Evolutionary conservation across 805 yeast genomes (phyloP), one percentile per base, ranked within the genome.

Genomic region (Teunomyces aglyptinius): DNA sequence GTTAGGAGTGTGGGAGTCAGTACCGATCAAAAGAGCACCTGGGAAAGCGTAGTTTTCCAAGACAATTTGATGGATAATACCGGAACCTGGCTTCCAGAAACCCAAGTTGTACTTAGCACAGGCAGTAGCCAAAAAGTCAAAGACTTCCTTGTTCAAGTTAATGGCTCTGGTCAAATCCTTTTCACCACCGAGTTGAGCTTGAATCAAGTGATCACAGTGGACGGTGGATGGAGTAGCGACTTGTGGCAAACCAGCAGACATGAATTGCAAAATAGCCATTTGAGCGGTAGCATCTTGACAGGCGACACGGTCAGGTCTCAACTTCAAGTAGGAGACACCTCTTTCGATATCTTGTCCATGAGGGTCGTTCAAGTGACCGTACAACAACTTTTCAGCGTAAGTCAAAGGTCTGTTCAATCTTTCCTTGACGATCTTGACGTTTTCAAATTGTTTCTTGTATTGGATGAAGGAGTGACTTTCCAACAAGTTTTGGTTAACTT

Each of bases 201-300:
- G 97, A 69, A 91, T 91, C 76, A 91, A 83, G 71, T 91, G 98
- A 71, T 91, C 98, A 81, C 98, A 91, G 76, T 91, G 98, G 49
- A 92, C 96, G 41, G 97, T 89, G 52, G 91, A 89, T 46, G 97
- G 97, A 53, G 92, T 92, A 47, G 96, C 96, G 44, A 91, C 95
- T 64, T 82, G 80, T 52, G 88, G 85, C 82, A 90, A 75, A 62
- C 96, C 96, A 59, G 96, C 95, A 51, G 96, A 86, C 95, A 90
- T 90, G 71, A 91, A 91, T 77, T 91, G 98, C 64, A 91, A 77
- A 58, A 91, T 81, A 47, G 97, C 97, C 98, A 91, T 91, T 77
- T 91, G 98, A 48, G 97, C 97, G 49, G 97, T 89, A 48, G 98
- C 98, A 77, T 91, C 98, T 78, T 91, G 98, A 86, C 96, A 90